Evolutionary conservation across 2,329 filamentous ascomycete genomes (phyloP).

Genomic region (Alternaria panax): DNA sequence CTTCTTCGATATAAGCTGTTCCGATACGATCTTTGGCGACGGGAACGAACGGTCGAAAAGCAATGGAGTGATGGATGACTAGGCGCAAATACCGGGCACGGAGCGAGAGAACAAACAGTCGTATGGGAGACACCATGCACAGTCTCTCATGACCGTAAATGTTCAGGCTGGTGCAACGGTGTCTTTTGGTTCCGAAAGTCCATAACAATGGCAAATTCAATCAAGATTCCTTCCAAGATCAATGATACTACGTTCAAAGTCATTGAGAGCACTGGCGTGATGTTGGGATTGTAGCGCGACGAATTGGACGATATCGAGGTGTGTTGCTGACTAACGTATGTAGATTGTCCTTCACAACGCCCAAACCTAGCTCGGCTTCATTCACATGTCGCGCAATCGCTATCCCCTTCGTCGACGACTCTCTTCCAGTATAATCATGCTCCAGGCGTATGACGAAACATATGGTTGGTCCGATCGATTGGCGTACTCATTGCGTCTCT

Average conservation of each 20-base stretch:
- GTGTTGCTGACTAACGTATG: neutral
- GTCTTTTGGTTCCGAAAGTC: conserved; percentile 48
- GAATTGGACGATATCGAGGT: neutral
- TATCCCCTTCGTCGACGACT: neutral
- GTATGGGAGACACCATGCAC: conserved; percentile 39
- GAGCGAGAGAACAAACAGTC: conserved; percentile 40
- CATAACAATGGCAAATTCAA: conserved; percentile 49
- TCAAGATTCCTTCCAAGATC: conserved; percentile 50
- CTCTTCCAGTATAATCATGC: neutral
- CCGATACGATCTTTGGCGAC: conserved; percentile 38
- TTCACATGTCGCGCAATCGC: neutral
- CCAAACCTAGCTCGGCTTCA: neutral
- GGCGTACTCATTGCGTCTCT: neutral
- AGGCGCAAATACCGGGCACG: conserved; percentile 39
- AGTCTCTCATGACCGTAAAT: conserved; percentile 42
- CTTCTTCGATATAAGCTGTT: conserved; percentile 85
- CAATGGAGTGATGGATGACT: conserved; percentile 36
- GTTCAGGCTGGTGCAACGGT: conserved; percentile 49
- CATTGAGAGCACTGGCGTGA: conserved; percentile 2
- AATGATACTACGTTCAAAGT: conserved; percentile 47
- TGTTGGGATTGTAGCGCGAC: neutral
- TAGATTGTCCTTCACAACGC: neutral
- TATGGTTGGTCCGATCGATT: neutral
- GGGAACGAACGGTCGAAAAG: conserved; percentile 34
- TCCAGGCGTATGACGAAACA: neutral